Conservation (phyloP, 2,329 filamentous ascomycete species). For the Dendryphion nanum region DNA sequence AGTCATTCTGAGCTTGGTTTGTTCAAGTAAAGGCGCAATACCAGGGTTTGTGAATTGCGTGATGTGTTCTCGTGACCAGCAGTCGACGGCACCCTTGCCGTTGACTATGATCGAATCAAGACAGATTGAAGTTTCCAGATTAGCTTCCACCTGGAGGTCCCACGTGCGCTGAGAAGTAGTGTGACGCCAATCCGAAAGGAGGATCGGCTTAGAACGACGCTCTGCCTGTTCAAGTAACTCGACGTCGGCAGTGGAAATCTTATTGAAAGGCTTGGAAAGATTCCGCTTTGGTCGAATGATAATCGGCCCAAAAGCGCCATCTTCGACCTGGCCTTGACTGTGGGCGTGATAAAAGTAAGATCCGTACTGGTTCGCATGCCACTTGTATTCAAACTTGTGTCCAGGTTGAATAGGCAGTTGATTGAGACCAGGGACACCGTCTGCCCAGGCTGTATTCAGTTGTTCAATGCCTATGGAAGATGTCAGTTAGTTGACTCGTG, state of each 20-base stretch:
- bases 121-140: slow-evolving; percentile 52
- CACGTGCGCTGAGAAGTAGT: slow-evolving; percentile 51
- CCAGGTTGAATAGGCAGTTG: slow-evolving; percentile 54
- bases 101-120: slow-evolving; percentile 63
- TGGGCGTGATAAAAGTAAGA: slow-evolving; percentile 64
- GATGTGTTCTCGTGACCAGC: slow-evolving; percentile 48
- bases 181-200: slow-evolving; percentile 59
- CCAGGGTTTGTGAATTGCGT: slow-evolving; percentile 37
- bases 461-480: slow-evolving; percentile 47
- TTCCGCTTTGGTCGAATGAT: slow-evolving; percentile 44
- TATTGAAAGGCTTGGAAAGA: slow-evolving; percentile 48
- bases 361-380: slow-evolving; percentile 57
- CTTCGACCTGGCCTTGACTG: slow-evolving; percentile 55
- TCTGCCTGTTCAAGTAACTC: slow-evolving; percentile 52
- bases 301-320: slow-evolving; percentile 60
- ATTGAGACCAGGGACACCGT: slow-evolving; percentile 58
- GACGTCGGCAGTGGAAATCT: slow-evolving; percentile 46
- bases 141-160: slow-evolving; percentile 45
- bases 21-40: slow-evolving; percentile 24
- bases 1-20: slow-evolving; percentile 36
- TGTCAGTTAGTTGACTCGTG: not conserved
- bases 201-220: slow-evolving; percentile 45
- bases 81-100: slow-evolving; percentile 58
- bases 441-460: slow-evolving; percentile 57
- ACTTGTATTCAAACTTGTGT: slow-evolving; percentile 52